Evolutionary conservation across 495 filamentous ascomycete genomes (phyloP), one percentile per base, ranked within the genome.

Genomic region (Penicillium malachiteum): DNA sequence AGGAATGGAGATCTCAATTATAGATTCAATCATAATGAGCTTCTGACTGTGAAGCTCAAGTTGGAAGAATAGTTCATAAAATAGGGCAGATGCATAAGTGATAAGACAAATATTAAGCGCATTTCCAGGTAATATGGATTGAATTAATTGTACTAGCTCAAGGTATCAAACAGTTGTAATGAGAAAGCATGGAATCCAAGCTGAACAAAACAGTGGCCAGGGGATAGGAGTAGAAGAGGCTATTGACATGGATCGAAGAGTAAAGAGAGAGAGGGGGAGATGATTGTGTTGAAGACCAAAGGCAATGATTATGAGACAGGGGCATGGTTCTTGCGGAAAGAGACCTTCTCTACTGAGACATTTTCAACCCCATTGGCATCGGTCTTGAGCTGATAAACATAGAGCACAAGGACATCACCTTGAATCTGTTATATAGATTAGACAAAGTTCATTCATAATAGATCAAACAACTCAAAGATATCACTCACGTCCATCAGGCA

Each of bases 331-430:
- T 97, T 97, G 64, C 95, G 90, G 70, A 91, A 99, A 35, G 91
- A 95, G 39, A 99, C 92, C 78, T 97, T 97, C 72, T 99, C 94
- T 39, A 99, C 94, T 30, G 87, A 89, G 13, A 99, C 95, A 55
- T 87, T 96, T 71, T 97, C 92, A 11, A 82, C 84, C 1, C 94
- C 95, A 57, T 92, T 90, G 52, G 81, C 86, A 65, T 96, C 92
- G 63, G 88, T 95, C 69, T 90, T 87, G 44, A 97, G 74, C 67
- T 99, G 94, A 73, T 99, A 99, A 52, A 99, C 94, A 68, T 99
- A 97, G 45, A 99, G 79, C 55, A 96, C 93, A 37, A 99, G 81
- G 11, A 96, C 93, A 74, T 96, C 94, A 14, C 94, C 94, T 84
- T 99, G 94, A 33, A 97, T 92, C 92, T 97, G 57, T 35, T 50